Evolutionary conservation across 1,139 yeast species (phyloP), one percentile per base, ranked within the genome.

Genomic region (Scheffersomyces lignicola): DNA sequence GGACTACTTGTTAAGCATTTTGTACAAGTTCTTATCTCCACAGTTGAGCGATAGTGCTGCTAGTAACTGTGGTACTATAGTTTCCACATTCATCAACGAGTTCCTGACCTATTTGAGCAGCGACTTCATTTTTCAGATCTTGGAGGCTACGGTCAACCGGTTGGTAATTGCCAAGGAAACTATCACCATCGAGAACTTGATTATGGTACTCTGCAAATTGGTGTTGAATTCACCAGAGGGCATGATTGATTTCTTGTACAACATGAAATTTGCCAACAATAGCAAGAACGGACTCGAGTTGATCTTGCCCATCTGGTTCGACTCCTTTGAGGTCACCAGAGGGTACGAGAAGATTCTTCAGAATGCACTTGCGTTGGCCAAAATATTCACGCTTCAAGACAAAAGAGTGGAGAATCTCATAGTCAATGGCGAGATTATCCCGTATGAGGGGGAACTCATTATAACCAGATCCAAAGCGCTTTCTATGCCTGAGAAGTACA

Each of bases 391-490:
- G 17, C 61, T 83, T 14, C 65, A 74, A 18, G 90, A 85, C 44
- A 51, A 67, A 1, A 60, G 81, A 23, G 57, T 86, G 7, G 67
- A 70, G 33, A 45, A 55, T 1, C 56, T 87, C 7, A 43, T 62
- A 8, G 96, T 90, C 0, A 77, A 88, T 48, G 97, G 96, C 4
- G 95, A 89, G 41, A 65, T 82, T 9, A 69, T 84, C 14, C 83
- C 86, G 1, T 75, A 80, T 43, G 67, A 78, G 18, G 73, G 75
- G 1, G 78, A 78, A 37, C 52, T 78, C 23, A 89, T 90, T 29
- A 62, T 88, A 7, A 92, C 97, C 0, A 72, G 98, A 48, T 87
- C 97, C 0, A 84, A 80, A 81, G 79, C 95, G 2, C 79, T 76
- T 46, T 60, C 67, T n/a, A 70, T 77, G 73, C 84, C 86, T 0